phyloP scores from a whole-genome alignment of 768 basidiomycete species.

The Lactarius vividus region DNA sequence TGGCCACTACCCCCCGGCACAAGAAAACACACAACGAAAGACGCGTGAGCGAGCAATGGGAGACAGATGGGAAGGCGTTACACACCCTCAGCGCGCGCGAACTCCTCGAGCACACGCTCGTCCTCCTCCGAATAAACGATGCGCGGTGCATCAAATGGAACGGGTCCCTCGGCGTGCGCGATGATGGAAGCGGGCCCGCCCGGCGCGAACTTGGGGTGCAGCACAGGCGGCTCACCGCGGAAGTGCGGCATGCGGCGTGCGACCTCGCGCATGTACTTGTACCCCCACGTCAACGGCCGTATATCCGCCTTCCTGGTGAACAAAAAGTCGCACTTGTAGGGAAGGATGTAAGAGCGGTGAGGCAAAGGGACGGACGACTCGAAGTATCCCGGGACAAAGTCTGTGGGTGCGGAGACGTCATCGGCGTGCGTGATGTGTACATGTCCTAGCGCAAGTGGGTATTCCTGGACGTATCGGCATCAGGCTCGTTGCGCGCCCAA shows the following conservation, averaged over 20 bases:
- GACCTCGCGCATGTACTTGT: conserved; percentile 54
- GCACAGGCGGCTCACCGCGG: conserved; percentile 33
- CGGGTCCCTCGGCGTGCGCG: conserved; percentile 25
- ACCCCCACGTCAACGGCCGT: conserved; percentile 46
- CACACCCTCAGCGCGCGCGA: conserved; percentile 20
- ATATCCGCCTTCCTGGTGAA: conserved; percentile 33
- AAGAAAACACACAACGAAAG: not conserved
- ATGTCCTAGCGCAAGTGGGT: conserved; percentile 27
- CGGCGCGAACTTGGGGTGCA: conserved; percentile 35
- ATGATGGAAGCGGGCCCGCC: conserved; percentile 32
- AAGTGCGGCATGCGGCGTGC: conserved; percentile 49
- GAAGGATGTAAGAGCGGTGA: conserved; percentile 39
- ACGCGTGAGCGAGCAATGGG: not conserved
- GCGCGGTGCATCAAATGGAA: conserved; percentile 31
- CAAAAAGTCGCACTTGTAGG: conserved; percentile 28
- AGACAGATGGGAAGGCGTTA: not conserved
- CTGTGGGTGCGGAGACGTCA: conserved; percentile 25
- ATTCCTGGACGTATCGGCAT: not conserved
- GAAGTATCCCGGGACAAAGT: conserved; percentile 34
- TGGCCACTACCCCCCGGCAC: conserved; percentile 7
- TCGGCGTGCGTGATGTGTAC: conserved; percentile 27
- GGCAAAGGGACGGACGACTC: conserved; percentile 48
- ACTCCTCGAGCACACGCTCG: conserved; percentile 36
- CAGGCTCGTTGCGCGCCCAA: too few relatives aligned
- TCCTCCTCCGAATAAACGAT: conserved; percentile 25